Evolutionary conservation across 139 green algal species (phyloP), one percentile per base, ranked within the genome.

Genomic region (Coelastrella sp.): DNA sequence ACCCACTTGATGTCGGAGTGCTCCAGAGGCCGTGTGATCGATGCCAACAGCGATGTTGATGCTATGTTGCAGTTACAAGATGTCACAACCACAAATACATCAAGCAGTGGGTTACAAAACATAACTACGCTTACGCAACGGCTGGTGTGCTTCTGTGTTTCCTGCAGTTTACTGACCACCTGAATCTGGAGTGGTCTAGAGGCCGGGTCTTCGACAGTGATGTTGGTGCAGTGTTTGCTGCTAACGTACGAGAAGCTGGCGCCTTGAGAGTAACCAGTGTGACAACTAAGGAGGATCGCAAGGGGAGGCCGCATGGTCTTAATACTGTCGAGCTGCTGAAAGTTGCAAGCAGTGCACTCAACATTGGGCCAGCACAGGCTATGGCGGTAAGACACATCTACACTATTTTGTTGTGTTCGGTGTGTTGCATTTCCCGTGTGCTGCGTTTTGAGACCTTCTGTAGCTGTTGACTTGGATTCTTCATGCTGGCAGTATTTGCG

Each of bases 241-340:
- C 32, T 6, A 68, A 87, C 32, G 75, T 92, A 8, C 17, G 65
- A 8, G 90, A 87, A 20, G 82, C 80, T n/a, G 56, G 80, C 47
- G 58, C 58, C 6, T 59, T 78, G 54, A 22, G 60, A 0, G 80
- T 83, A 58, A 22, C 16, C 58, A 60, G 32, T 6, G 61, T 86
- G 3, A 85, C 60, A 8, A 90, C 93, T 58, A 97, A 97, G 77
- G 93, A 97, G 88, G 94, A 96, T 19, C 89, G 92, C 58, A 93
- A 91, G 78, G 76, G 61, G n/a, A 90, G 95, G 71, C 96, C 97
- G 0, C 47, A 64, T 19, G 96, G 97, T 5, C 90, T 99, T 59
- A 99, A 99, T 92, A 99, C 97, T 5, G 97, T 99, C 60, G 96
- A 96, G 88, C 87, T 99, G 91, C 94, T 99, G n/a, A 99, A 98